Percentiles rank a stretch among this genome's conserved stretches.
Conservation (phyloP, 1,284 basidiomycete genomes). For the Leccinum pachyderme region DNA sequence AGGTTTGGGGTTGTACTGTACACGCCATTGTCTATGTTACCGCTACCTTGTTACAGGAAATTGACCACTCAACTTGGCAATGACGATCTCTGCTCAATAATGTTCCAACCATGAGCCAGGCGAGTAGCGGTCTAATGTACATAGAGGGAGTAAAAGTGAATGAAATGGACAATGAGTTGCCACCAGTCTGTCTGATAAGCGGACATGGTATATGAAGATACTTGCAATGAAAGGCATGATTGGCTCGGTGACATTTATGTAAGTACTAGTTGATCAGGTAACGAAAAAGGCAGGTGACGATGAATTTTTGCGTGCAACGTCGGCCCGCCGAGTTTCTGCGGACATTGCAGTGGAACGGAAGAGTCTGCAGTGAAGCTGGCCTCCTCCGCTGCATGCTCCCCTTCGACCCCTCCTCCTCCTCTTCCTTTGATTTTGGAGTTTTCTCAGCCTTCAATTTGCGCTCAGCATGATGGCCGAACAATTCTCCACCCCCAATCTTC, state of each 20-base stretch:
- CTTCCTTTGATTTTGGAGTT: slow-evolving; percentile 8
- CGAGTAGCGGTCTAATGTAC: no score
- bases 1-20: background rate
- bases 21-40: background rate
- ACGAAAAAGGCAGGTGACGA: slow-evolving; percentile 26
- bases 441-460: slow-evolving; percentile 2
- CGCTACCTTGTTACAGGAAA: background rate
- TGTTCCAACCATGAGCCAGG: background rate
- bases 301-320: background rate
- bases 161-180: no score
- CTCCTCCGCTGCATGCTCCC: slow-evolving; percentile 29
- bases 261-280: slow-evolving; percentile 26
- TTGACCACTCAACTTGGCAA: background rate
- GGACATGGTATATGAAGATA: no score
- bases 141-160: no score
- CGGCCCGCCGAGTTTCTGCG: slow-evolving; percentile 6
- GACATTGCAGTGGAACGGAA: slow-evolving; percentile 7
- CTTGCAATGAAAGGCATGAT: background rate
- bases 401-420: background rate
- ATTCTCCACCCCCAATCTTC: slow-evolving; percentile 14
- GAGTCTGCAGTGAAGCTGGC: slow-evolving; percentile 25
- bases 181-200: no score
- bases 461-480: slow-evolving; percentile 26
- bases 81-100: background rate
- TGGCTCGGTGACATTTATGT: slow-evolving; percentile 19